Evolutionary conservation across 2,329 filamentous ascomycete species (phyloP), one percentile per base, ranked within the genome.

Genomic region (Lanzia echinophila): DNA sequence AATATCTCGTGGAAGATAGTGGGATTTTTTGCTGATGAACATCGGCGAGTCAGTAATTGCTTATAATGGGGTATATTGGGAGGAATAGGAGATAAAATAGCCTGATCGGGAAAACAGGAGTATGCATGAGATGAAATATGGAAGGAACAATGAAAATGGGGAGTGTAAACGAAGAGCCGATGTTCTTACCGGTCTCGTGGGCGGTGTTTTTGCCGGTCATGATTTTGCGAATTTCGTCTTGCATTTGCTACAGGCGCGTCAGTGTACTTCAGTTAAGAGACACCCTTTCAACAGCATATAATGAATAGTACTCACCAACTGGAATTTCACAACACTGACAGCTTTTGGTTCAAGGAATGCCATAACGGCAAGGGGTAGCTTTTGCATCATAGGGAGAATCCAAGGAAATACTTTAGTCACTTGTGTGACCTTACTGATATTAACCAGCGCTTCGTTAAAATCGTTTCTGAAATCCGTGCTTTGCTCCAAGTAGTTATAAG

Each of bases 221-320:
- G 12, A 53, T 50, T 24, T 50, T 31, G 19, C 22, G 56, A 20
- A 67, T 62, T 39, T 67, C 61, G n/a, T 58, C 54, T 15, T 63
- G 70, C 8, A 75, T 61, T 43, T 69, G 60, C 58, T 76, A 24
- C 5, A 11, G 3, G 3, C 2, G 2, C 11, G 24, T 47, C 6
- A 53, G 32, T 17, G 11, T 10, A n/a, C 20, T n/a, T n/a, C 31
- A 46, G 8, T 2, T 17, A 15, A 15, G 13, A 17, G 36, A 38
- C 20, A 3, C 3, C 8, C 19, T 12, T 10, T 17, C 17, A 28
- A 28, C 17, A 17, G 17, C 38, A 41, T 17, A 69, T 10, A 75
- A 61, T 20, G 67, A 54, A 8, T 2, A 32, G 45, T 47, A 44
- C 53, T 42, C 54, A 56, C 54, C 24, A 53, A 50, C 15, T 54